phyloP scores from a whole-genome alignment of 2,329 filamentous ascomycete species.

The Ophiostoma montium region DNA sequence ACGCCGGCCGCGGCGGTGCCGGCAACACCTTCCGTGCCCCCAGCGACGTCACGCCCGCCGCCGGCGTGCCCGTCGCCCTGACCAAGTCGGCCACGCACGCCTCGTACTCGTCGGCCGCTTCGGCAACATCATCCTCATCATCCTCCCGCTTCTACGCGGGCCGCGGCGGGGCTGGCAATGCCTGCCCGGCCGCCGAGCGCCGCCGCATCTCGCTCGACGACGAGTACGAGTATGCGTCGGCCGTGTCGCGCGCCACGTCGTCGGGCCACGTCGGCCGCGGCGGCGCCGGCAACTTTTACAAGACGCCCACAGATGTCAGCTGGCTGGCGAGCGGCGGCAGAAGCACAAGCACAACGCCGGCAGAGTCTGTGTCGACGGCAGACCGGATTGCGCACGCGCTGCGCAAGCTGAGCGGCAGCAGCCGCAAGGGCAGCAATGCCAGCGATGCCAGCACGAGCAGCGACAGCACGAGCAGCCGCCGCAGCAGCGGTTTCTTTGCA shows the following conservation, averaged over 20 bases:
- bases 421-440: conserved; percentile 19
- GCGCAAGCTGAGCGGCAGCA: neutral
- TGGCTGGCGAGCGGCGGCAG: neutral
- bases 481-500: conserved; percentile 21
- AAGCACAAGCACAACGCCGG: too few species aligned
- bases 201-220: conserved; percentile 53
- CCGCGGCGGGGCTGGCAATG: conserved; percentile 54
- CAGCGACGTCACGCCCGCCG: conserved; percentile 28
- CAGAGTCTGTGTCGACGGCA: conserved; percentile 3
- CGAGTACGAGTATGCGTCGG: conserved; percentile 42
- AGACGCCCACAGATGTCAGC: conserved; percentile 1
- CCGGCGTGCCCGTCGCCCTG: conserved; percentile 36
- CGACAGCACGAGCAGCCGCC: conserved; percentile 14
- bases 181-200: conserved; percentile 35
- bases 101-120: conserved; percentile 23
- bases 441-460: conserved; percentile 11
- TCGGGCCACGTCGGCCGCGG: conserved; percentile 49
- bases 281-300: conserved; percentile 44
- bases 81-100: conserved; percentile 17
- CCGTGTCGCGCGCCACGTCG: conserved; percentile 35
- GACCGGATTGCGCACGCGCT: conserved; percentile 5
- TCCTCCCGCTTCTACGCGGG: conserved; percentile 46
- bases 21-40: conserved; percentile 39
- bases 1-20: conserved; percentile 41
- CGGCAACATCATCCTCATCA: conserved; percentile 22